Evolutionary conservation across 768 basidiomycete genomes (phyloP), one percentile per base, ranked within the genome.

Genomic region (Rhizopogon rudus): DNA sequence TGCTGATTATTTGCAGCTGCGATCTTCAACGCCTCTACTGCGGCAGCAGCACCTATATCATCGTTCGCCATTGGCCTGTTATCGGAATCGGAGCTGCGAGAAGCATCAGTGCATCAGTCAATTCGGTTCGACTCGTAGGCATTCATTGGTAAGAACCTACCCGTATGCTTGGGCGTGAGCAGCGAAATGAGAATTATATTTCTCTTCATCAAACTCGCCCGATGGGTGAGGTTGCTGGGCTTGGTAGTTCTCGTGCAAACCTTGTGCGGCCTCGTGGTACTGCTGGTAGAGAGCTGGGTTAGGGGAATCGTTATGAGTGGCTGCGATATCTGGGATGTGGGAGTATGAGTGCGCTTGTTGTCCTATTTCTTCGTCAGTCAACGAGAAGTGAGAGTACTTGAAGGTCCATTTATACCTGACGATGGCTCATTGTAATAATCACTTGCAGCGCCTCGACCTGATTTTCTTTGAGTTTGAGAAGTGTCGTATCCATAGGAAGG

Each of bases 81-180:
- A 29, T 22, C 28, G 10, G 45, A 1, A 13, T 14, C 16, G 1
- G 44, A 37, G 13, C 40, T 39, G 17, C 8, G n/a, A 46, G 25
- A 28, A 28, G 25, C 16, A 33, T 22, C 22, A 35, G 41, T 33
- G 8, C 9, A 33, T 33, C 31, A 10, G 31, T 48, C 1, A 14
- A 14, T 33, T 16, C 17, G 43, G 35, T 25, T n/a, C 22, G 1
- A 56, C 40, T 29, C 6, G 20, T 10, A 20, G 14, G 5, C 13
- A 1, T 6, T 14, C 4, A 35, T 12, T 9, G 28, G n/a, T 3
- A 28, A 29, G 20, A 20, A 54, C 69, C 58, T 40, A 71, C 68
- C 57, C 68, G 31, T 69, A 71, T 35, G 70, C 69, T 37, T 67
- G 69, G 6, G 54, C 56, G 22, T 69, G 69, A n/a, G 68, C 67